Evolutionary conservation across 192 early-diverging fungal genomes (phyloP), one percentile per base, ranked within the genome.

Genomic region (Gryganskiella cystojenkinii): DNA sequence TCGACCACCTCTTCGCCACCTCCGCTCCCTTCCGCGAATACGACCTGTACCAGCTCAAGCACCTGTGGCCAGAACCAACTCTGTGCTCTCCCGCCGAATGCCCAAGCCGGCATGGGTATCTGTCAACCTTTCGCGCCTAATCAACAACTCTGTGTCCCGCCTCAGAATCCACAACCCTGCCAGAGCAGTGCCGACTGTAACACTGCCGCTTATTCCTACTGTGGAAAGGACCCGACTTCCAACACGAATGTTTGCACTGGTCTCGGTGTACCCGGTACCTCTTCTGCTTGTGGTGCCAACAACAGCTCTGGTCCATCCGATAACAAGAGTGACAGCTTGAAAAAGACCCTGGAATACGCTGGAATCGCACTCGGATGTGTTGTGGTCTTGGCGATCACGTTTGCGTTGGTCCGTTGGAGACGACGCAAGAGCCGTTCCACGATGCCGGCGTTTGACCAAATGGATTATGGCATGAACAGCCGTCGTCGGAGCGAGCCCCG

Each of bases 391-490:
- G 74, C 53, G 8, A 44, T 78, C 31, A 11, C 57, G 1, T 78
- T 78, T 69, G 65, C 66, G 8, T 28, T 78, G 35, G 65, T 78
- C 19, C 61, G 74, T 20, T 78, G 74, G 53, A 52, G 40, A 14
- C 44, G 55, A 1, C 61, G 62, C 51, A 61, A 56, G 40, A 62
- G 35, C 17, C 33, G 61, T 11, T 78, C 74, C 47, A 69, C 62
- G 53, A 64, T 64, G 60, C 74, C 74, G 7, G 49, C 63, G n/a
- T 78, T 78, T 50, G 28, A 49, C 28, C 65, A 59, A 3, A 37
- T 78, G 17, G 66, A 78, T 27, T 78, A 78, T 59, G 74, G 74
- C 14, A 62, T 78, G 59, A 43, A 53, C 22, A 65, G 57, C 42
- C 70, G 49, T 25, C 59, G 49, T 5, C 65, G 67, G 4, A 50